phyloP scores from a whole-genome alignment of 2,329 filamentous ascomycete species.

The Lachnellula cervina region DNA sequence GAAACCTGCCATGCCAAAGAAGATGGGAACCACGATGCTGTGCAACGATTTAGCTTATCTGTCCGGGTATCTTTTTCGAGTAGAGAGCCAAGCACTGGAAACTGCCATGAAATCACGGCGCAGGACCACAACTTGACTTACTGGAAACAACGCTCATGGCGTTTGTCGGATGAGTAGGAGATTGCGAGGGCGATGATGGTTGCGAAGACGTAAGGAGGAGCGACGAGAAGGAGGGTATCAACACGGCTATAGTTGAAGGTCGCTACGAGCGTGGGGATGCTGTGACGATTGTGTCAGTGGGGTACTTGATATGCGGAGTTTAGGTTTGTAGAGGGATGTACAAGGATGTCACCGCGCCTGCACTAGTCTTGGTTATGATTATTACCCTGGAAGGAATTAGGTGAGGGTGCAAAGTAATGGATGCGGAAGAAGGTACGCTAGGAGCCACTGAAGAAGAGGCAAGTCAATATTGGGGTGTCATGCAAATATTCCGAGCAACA shows the following conservation, averaged over 20 bases:
- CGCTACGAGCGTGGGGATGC: constrained; percentile 23
- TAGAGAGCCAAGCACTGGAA: too few species aligned
- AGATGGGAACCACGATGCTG: constrained; percentile 11
- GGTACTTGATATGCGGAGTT: too few species aligned
- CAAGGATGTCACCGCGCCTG: constrained; percentile 23
- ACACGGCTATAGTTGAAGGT: constrained; percentile 16
- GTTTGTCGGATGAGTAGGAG: constrained; percentile 10
- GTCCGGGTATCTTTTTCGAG: too few species aligned
- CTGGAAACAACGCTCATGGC: constrained; percentile 14
- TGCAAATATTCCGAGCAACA: background rate
- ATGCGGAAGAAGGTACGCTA: background rate
- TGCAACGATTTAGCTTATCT: too few species aligned
- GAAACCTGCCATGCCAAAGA: constrained; percentile 16
- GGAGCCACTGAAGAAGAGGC: background rate
- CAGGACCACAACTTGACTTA: too few species aligned
- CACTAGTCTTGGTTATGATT: constrained; percentile 4
- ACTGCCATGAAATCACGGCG: too few species aligned
- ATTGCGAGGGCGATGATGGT: constrained; percentile 12
- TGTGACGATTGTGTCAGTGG: too few species aligned
- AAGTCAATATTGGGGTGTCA: background rate
- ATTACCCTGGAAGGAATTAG: background rate
- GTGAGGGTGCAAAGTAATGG: constrained; percentile 21
- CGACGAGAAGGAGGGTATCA: constrained; percentile 17
- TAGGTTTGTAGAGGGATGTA: too few species aligned
- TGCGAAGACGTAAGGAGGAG: constrained; percentile 22